Evolutionary conservation across 805 yeast genomes (phyloP).

Genomic region (Candida gorgasii): DNA sequence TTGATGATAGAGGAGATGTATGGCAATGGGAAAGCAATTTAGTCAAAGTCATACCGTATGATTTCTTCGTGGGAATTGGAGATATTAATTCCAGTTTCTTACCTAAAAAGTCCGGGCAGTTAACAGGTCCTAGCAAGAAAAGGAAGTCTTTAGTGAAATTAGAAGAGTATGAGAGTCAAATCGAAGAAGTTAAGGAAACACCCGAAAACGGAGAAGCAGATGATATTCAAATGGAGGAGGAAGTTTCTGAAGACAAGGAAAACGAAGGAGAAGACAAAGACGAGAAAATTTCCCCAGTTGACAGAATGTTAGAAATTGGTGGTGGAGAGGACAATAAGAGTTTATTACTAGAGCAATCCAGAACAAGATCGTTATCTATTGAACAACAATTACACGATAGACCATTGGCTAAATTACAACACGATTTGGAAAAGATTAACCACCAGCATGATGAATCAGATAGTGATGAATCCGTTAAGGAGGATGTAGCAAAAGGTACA

Average conservation of each 20-base stretch:
- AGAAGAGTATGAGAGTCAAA: conserved; percentile 44
- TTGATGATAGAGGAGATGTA: conserved; percentile 97
- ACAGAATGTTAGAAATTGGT: conserved; percentile 47
- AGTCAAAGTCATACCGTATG: conserved; percentile 91
- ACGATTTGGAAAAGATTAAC: conserved; percentile 58
- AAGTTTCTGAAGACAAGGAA: conserved; percentile 11
- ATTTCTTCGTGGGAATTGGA: conserved; percentile 95
- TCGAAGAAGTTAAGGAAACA: conserved; percentile 26
- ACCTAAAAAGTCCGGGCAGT: conserved; percentile 69
- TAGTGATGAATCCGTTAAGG: conserved; percentile 20
- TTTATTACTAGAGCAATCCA: conserved; percentile 55
- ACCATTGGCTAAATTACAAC: conserved; percentile 81
- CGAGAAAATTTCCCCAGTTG: conserved; percentile 41
- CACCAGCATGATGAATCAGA: conserved; percentile 25
- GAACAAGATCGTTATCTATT: conserved; percentile 65
- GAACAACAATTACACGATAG: conserved; percentile 82
- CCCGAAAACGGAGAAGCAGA: conserved; percentile 12
- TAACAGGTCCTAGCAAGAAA: conserved; percentile 62
- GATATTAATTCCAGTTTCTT: conserved; percentile 92
- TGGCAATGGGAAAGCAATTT: conserved; percentile 97
- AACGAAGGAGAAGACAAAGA: conserved; percentile 9
- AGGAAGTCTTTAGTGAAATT: conserved; percentile 57
- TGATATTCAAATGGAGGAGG: conserved; percentile 6
- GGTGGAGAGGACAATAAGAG: conserved; percentile 52
- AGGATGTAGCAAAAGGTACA: conserved; percentile 14